These are phyloP conservation scores for Neckera pumila DNA, from an alignment of 225 moss, liverwort and hornwort species.

Conservation along the genomic window DNA sequence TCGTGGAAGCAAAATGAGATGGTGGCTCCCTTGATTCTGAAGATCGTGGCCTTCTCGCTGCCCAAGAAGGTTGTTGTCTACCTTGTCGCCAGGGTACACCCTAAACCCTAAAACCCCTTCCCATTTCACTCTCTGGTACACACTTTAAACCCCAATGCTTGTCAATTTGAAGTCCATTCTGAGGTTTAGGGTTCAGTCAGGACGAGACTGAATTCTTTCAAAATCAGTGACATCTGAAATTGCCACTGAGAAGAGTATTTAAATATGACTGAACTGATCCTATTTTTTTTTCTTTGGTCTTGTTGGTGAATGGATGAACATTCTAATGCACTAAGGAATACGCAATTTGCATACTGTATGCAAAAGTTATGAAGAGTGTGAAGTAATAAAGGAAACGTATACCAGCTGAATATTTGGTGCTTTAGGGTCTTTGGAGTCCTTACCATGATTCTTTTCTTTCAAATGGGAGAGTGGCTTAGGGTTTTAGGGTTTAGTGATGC, in stretches of 20 bases:
- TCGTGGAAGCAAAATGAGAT: constrained; percentile 17
- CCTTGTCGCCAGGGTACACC: constrained; percentile 33
- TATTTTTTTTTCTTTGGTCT: neutral
- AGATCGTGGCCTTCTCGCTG: constrained; percentile 38
- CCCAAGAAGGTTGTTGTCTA: constrained; percentile 40
- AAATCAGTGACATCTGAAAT: neutral
- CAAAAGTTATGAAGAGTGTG: neutral
- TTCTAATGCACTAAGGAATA: neutral
- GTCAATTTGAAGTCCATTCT: neutral
- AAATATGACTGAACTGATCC: neutral
- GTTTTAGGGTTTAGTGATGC: neutral
- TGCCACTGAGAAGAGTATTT: neutral
- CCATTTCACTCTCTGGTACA: neutral
- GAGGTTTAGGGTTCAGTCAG: neutral
- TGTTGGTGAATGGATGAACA: neutral
- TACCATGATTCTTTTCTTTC: neutral
- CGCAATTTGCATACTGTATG: neutral
- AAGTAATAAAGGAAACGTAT: neutral
- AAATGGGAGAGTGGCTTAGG: neutral
- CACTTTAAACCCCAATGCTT: neutral
- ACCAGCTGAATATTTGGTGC: neutral
- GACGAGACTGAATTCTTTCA: neutral
- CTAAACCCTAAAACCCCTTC: neutral
- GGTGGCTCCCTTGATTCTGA: constrained; percentile 47
- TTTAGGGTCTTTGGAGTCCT: neutral